Conservation (phyloP, 257 asterid genomes). For the Nyctanthes arbortristis region DNA sequence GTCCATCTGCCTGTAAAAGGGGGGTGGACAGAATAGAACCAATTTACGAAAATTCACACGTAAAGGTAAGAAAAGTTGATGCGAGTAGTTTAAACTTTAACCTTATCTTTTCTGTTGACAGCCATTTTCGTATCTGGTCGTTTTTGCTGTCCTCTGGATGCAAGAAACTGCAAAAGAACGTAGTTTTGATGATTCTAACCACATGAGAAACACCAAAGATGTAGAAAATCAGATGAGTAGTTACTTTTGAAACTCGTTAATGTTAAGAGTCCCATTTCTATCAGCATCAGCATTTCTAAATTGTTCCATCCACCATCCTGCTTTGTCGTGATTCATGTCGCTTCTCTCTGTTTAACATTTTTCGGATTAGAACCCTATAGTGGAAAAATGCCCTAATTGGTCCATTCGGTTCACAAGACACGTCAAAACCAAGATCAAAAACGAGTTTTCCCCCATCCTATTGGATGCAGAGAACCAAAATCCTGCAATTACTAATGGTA, state of each 20-base stretch:
- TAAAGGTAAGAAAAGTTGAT: neutral
- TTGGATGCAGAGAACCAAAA: neutral
- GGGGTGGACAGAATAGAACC: neutral
- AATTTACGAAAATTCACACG: neutral
- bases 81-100: slow-evolving; percentile 19
- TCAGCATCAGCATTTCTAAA: slow-evolving; percentile 40
- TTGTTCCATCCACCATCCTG: slow-evolving; percentile 51
- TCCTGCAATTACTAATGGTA: neutral
- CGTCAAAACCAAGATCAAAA: neutral
- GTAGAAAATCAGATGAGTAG: no score
- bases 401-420: slow-evolving; percentile 14
- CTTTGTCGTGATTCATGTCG: slow-evolving; percentile 28
- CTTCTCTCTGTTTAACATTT: slow-evolving; percentile 29
- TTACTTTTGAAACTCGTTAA: slow-evolving; percentile 46
- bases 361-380: slow-evolving; percentile 18
- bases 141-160: slow-evolving; percentile 45
- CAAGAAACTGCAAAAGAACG: slow-evolving; percentile 28
- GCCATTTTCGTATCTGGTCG: slow-evolving; percentile 31
- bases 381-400: neutral
- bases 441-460: neutral
- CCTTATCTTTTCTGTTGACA: slow-evolving; percentile 36
- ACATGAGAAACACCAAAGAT: neutral
- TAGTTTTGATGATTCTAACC: neutral
- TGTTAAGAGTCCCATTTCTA: slow-evolving; percentile 36
- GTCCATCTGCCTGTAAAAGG: slow-evolving; percentile 29